These are phyloP conservation scores for Blastosporella zonata DNA, from an alignment of 1,284 basidiomycete genomes.

Conservation along the genomic window DNA sequence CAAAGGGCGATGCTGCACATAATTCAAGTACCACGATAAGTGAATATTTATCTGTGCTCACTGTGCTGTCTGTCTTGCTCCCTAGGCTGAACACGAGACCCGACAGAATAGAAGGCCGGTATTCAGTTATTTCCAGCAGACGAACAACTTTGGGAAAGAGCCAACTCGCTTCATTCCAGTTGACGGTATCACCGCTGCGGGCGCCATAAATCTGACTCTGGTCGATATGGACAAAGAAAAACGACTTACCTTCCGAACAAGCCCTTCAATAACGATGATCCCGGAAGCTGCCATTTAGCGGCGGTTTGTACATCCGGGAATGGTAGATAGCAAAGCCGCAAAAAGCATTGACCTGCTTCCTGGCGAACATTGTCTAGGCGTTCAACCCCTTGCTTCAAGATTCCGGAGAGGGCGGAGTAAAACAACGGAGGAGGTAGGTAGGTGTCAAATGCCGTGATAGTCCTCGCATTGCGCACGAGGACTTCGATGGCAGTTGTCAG, in stretches of 20 bases:
- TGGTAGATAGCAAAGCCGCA: constrained; percentile 46
- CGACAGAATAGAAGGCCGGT: constrained; percentile 60
- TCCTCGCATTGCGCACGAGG: constrained; percentile 41
- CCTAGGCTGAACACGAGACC: constrained; percentile 78
- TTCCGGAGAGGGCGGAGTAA: constrained; percentile 57
- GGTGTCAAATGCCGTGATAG: constrained; percentile 41
- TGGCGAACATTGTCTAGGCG: constrained; percentile 88
- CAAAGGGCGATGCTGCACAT: constrained; percentile 65
- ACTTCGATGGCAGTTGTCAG: constrained; percentile 49
- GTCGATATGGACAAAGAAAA: neutral
- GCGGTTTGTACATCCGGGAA: constrained; percentile 39
- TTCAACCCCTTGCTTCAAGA: constrained; percentile 89
- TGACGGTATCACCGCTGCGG: constrained; percentile 34
- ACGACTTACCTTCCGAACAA: constrained; percentile 56
- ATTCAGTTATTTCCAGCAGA: constrained; percentile 61
- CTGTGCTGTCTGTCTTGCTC: constrained; percentile 79
- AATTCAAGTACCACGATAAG: constrained; percentile 3
- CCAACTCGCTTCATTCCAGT: constrained; percentile 70
- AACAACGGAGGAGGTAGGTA: constrained; percentile 64
- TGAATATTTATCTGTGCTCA: constrained; percentile 38
- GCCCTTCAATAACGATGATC: constrained; percentile 42
- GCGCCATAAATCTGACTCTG: constrained; percentile 13
- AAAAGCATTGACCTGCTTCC: constrained; percentile 66
- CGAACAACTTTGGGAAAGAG: constrained; percentile 70
- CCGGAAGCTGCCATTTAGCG: constrained; percentile 49